Base-by-base conservation (phyloP, 352 stramenopile species). In the Phytopythium delawarense region DNA sequence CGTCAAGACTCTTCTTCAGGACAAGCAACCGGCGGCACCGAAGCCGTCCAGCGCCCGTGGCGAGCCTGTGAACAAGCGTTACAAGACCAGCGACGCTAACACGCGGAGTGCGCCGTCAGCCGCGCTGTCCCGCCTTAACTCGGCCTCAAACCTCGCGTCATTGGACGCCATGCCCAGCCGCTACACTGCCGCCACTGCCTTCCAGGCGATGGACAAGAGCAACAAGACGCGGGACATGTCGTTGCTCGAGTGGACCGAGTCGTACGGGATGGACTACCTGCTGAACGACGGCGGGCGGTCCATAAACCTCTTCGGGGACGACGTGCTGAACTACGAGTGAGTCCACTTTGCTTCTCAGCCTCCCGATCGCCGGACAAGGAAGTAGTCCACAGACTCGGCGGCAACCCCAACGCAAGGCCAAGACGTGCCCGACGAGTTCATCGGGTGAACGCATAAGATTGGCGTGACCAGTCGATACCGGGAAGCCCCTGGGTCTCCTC, bases 261-360 rank as follows among this genome's bases (percentile, higher is more conserved):
- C 76, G 4, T 89, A 88, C 56, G 81, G 81, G 55, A 91, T 92
- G 75, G 84, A 91, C 65, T 91, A 81, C 59, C 74, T 91, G n/a
- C 68, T 88, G 20, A 89, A 86, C 69, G 81, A 92, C 50, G 72
- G 69, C 25, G 70, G 72, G 0, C 74, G 81, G 2, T 65, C 69
- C 1, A 64, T 88, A 25, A 81, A 81, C 30, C 68, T 92, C 32
- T 92, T 91, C 34, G 63, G 66, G 1, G 84, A 89, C 40, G 81
- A 86, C 20, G 67, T 79, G 65, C 64, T 76, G 21, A 75, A 65
- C 48, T 91, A 89, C 44, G 76, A 91, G 18, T 88, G 70, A 79
- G 39, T 4, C 25, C 3, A 3, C 1, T 30, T 30, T 30, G 25
- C 25, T 30, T 30, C 25, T 30, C 25, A 30, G 25, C 25, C 25